A percentile compares a stretch with the other conserved stretches of the same genome.
phyloP scores from a whole-genome alignment of 2,329 filamentous ascomycete species.

The Orbilia javanica region DNA sequence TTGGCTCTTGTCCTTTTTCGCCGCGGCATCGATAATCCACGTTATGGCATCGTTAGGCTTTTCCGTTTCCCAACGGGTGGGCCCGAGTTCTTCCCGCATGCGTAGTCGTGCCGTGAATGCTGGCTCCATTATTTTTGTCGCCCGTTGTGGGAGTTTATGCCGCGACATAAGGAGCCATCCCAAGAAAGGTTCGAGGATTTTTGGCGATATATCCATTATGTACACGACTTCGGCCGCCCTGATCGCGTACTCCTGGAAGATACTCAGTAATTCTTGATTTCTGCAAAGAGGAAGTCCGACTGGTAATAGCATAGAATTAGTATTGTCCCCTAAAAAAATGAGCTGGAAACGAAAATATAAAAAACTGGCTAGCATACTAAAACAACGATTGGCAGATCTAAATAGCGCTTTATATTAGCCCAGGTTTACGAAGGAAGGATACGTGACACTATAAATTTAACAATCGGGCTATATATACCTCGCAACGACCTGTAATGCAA shows the following conservation, averaged over 20 bases:
- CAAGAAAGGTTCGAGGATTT: slow-evolving; percentile 16
- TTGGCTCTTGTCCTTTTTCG: slow-evolving; percentile 24
- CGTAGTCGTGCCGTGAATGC: slow-evolving; percentile 12
- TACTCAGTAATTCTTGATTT: slow-evolving; percentile 57
- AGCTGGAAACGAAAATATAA: no score
- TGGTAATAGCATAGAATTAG: no score
- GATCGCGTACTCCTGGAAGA: slow-evolving; percentile 44
- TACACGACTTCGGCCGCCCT: slow-evolving; percentile 14
- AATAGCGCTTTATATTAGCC: background rate
- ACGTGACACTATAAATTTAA: background rate
- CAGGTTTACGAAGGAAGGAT: background rate
- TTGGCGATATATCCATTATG: slow-evolving; percentile 56
- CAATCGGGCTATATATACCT: background rate
- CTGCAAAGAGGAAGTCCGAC: slow-evolving; percentile 59
- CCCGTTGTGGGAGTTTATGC: slow-evolving; percentile 14
- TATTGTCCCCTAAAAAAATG: no score
- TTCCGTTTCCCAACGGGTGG: slow-evolving; percentile 40
- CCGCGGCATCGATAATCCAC: slow-evolving; percentile 56
- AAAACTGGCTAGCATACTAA: slow-evolving; percentile 30
- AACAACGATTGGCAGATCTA: slow-evolving; percentile 57
- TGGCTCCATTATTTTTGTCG: slow-evolving; percentile 37
- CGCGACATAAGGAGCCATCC: slow-evolving; percentile 44
- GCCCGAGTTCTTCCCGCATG: background rate
- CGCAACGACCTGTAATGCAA: slow-evolving; percentile 57
- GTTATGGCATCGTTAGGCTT: slow-evolving; percentile 58